Conservation (phyloP, 2,329 filamentous ascomycete genomes). For the Stagonosporopsis tanaceti region DNA sequence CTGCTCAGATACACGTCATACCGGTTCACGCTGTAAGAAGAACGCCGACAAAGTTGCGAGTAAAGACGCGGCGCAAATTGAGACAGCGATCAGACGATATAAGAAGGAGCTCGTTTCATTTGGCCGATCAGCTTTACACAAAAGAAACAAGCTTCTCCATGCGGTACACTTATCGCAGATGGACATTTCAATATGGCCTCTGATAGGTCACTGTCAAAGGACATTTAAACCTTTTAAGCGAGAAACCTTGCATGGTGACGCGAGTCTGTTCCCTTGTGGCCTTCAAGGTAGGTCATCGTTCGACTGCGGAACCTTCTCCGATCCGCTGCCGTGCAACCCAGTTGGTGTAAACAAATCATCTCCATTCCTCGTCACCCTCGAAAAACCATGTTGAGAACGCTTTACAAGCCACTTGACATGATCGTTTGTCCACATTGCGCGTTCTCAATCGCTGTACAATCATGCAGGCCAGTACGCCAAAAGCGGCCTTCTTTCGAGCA, state of each 20-base stretch:
- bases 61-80: neutral
- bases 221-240: no score
- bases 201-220: neutral
- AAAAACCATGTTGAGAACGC: neutral
- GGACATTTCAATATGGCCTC: slow-evolving; percentile 1
- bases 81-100: neutral
- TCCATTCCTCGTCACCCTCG: slow-evolving; percentile 5
- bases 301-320: slow-evolving; percentile 4
- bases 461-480: neutral
- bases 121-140: no score
- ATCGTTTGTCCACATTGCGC: neutral
- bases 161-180: slow-evolving; percentile 5
- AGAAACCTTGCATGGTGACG: neutral
- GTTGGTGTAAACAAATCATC: neutral
- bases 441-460: neutral
- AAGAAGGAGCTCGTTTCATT: no score
- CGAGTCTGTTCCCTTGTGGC: neutral
- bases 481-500: slow-evolving; percentile 14
- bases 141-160: neutral
- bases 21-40: slow-evolving; percentile 23
- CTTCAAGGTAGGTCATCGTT: neutral
- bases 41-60: neutral
- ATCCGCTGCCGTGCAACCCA: slow-evolving; percentile 6
- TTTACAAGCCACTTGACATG: neutral
- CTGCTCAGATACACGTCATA: slow-evolving; percentile 31